Base-by-base conservation (phyloP, 495 filamentous ascomycete genomes). In the Penicillium atrosanguineum region DNA sequence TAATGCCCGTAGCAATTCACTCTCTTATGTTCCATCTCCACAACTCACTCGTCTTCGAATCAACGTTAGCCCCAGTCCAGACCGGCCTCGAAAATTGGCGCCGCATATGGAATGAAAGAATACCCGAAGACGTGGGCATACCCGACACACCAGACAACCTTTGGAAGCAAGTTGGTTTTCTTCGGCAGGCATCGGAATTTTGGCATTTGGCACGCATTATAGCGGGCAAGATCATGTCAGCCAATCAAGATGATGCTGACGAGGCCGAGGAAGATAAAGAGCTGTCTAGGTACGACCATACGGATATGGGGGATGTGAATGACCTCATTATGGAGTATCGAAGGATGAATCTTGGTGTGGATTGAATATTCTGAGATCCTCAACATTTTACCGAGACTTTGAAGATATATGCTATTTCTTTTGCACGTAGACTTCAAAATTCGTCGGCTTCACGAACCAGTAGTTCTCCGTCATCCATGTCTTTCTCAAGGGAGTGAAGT, bases 381-480 rank as follows among this genome's bases (percentile, higher is more conserved):
- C 23, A 37, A 2, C 3, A 11, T 11, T n/a, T 2, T 37, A 12
- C n/a, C 2, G 34, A 12, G 1, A 37, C n/a, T 12, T 9, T n/a
- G n/a, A 11, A 37, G 34, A n/a, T n/a, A 12, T 4, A n/a, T 37
- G 11, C 34, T 37, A n/a, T 29, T 55, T 52, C 29, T 36, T 53
- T 25, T 31, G 42, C 9, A 69, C 65, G 16, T 38, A 44, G 5
- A 69, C 70, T 6, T 68, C 58, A 38, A 75, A 73, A 23, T 77
- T 62, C 2, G 48, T 63, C 25, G 75, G 76, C 50, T 71, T 74
- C 5, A 76, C 73, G 55, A 82, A 82, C 79, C 77, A 80, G 52
- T 68, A 68, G 34, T 75, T 76, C 44, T 61, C 44, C 21, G 77
- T 70, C 0, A 46, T 53, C 78, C 73, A 79, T 1, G 48, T 61